Conservation (phyloP, 345 rosid species). For the Citrus sp. region DNA sequence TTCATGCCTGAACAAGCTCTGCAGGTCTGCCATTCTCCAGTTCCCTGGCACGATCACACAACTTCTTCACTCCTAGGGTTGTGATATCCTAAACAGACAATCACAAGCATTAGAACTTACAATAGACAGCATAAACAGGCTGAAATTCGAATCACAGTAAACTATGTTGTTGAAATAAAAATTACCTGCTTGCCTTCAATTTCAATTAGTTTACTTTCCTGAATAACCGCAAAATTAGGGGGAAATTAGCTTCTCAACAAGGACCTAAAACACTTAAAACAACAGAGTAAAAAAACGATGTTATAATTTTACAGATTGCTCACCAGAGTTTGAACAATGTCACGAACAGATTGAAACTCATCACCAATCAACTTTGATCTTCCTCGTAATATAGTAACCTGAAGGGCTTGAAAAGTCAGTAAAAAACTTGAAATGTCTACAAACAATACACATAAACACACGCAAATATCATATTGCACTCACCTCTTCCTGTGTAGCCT, state of each 20-base stretch:
- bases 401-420: not conserved
- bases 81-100: slow-evolving; percentile 29
- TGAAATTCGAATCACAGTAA: not conserved
- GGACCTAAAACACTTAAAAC: not conserved
- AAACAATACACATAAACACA: slow-evolving; percentile 1
- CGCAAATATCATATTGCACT: slow-evolving; percentile 12
- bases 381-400: slow-evolving; percentile 59
- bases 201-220: slow-evolving; percentile 57
- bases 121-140: slow-evolving; percentile 4
- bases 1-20: slow-evolving; percentile 44
- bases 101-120: slow-evolving; percentile 11
- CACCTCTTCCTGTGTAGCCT: slow-evolving; percentile 64
- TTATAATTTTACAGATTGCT: slow-evolving; percentile 14
- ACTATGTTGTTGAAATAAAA: slow-evolving; percentile 1
- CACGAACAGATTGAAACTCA: slow-evolving; percentile 53
- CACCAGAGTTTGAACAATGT: slow-evolving; percentile 78
- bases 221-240: slow-evolving; percentile 8
- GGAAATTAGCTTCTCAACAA: not conserved
- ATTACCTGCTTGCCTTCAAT: slow-evolving; percentile 75
- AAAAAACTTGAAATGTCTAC: slow-evolving; percentile 15
- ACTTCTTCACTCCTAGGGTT: slow-evolving; percentile 40
- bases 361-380: slow-evolving; percentile 39
- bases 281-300: not conserved
- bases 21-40: slow-evolving; percentile 29
- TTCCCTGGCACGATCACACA: slow-evolving; percentile 37